These are phyloP conservation scores for Erodium trifolium DNA, from an alignment of 441 rosid species.

Conservation along the genomic window DNA sequence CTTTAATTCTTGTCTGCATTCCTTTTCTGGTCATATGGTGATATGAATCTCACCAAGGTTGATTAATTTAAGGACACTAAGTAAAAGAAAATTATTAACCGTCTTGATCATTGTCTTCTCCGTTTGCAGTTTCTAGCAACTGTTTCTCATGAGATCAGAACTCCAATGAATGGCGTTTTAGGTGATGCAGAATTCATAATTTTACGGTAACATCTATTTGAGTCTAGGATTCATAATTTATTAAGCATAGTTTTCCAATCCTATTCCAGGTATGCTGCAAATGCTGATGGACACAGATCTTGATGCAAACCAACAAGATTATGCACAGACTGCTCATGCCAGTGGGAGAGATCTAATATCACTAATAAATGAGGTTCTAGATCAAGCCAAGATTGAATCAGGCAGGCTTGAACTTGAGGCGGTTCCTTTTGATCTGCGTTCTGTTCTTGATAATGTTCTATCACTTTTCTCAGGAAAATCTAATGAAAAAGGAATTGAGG, in stretches of 20 bases:
- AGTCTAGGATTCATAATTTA: no score
- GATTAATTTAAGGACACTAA: not conserved
- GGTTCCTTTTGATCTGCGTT: conserved; percentile 74
- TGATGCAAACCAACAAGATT: conserved; percentile 68
- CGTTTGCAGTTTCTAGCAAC: conserved; percentile 87
- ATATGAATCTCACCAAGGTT: no score
- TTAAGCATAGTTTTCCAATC: no score
- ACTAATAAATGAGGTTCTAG: conserved; percentile 83
- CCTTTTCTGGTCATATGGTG: not conserved
- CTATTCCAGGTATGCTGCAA: conserved; percentile 54
- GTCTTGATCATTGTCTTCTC: conserved; percentile 5
- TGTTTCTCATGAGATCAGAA: conserved; percentile 95
- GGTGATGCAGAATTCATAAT: conserved; percentile 14
- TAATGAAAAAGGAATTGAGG: conserved; percentile 79
- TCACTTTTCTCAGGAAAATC: conserved; percentile 71
- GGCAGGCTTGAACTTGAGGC: conserved; percentile 85
- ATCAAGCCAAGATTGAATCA: conserved; percentile 97
- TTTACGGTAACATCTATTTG: no score
- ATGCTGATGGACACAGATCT: conserved; percentile 87
- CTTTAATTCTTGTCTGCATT: not conserved
- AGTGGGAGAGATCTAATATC: conserved; percentile 84
- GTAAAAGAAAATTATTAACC: not conserved
- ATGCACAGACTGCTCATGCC: conserved; percentile 74
- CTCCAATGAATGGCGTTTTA: conserved; percentile 96
- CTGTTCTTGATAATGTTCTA: conserved; percentile 62